These are phyloP conservation scores for Triglochin maritima DNA, from an alignment of 106 monocot genomes.

Conservation along the genomic window DNA sequence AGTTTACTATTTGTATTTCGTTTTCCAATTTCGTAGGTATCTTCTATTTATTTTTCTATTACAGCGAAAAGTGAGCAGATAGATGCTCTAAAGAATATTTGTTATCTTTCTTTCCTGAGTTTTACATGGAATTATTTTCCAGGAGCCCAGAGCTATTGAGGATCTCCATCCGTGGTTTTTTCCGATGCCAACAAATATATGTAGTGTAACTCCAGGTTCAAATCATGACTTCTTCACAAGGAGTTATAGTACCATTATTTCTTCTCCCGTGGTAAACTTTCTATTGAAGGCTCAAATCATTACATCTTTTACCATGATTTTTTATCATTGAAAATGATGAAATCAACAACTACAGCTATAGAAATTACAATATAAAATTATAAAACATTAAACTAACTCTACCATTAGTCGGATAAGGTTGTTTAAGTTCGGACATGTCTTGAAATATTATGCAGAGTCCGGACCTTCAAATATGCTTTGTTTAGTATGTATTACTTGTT, in stretches of 20 bases:
- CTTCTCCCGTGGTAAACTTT: constrained; percentile 81
- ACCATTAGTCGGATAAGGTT: background rate
- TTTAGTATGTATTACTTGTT: background rate
- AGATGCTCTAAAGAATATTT: background rate
- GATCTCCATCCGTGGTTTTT: constrained; percentile 89
- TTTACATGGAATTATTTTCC: constrained; percentile 9
- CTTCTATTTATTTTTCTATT: no score
- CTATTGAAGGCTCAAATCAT: background rate
- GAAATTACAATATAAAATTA: background rate
- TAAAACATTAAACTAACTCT: background rate
- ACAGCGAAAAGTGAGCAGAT: background rate
- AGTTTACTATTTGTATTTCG: no score
- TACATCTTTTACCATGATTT: background rate
- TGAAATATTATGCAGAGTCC: background rate
- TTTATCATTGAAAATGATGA: background rate
- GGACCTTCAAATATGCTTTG: background rate
- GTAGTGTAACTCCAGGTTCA: constrained; percentile 62
- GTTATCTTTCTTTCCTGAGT: background rate
- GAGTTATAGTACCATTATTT: constrained; percentile 60
- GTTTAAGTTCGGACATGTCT: no score
- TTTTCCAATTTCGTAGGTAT: no score
- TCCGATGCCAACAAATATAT: constrained; percentile 52
- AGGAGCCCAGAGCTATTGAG: constrained; percentile 35
- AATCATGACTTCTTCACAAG: constrained; percentile 80
- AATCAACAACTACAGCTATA: no score